phyloP scores from a whole-genome alignment of 2,329 filamentous ascomycete genomes.

The Calonectria hongkongensis region DNA sequence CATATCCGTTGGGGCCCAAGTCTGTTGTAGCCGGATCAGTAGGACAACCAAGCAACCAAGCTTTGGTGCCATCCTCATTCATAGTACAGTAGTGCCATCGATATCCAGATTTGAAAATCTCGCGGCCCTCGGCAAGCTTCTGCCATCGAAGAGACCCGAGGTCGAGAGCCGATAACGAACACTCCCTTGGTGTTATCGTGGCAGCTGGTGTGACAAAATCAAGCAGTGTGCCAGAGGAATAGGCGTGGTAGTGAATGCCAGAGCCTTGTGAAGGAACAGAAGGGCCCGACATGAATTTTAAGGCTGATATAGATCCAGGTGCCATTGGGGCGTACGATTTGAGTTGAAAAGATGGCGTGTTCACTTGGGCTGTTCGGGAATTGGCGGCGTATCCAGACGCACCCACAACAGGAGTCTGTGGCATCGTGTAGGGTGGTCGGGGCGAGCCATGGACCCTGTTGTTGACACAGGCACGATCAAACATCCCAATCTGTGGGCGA shows the following conservation, averaged over 20 bases:
- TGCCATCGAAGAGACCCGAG: constrained; percentile 93
- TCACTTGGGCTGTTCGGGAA: constrained; percentile 80
- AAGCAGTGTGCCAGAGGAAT: constrained; percentile 92
- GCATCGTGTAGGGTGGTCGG: constrained; percentile 70
- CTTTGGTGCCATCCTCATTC: constrained; percentile 95
- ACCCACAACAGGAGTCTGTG: constrained; percentile 71
- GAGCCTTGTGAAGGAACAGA: constrained; percentile 92
- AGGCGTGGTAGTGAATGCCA: constrained; percentile 96
- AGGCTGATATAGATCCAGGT: constrained; percentile 90
- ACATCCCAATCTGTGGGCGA: constrained; percentile 73
- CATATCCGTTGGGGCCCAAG: constrained; percentile 81
- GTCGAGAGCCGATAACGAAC: constrained; percentile 92
- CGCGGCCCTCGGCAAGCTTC: constrained; percentile 93
- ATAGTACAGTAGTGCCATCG: constrained; percentile 99
- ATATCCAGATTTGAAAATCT: constrained; percentile 94
- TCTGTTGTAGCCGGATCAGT: constrained; percentile 81
- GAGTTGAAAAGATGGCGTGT: constrained; percentile 78
- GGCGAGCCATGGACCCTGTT: constrained; percentile 69
- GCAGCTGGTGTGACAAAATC: constrained; percentile 96
- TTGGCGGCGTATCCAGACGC: constrained; percentile 80
- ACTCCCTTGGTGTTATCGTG: constrained; percentile 90
- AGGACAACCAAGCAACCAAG: constrained; percentile 95
- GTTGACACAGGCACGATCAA: constrained; percentile 67
- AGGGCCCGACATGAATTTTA: constrained; percentile 88
- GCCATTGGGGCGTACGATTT: constrained; percentile 88